A percentile compares a stretch with the other conserved stretches of the same genome.
Conservation (phyloP, 1,284 basidiomycete species). For the Fomitopsis schrenkii region DNA sequence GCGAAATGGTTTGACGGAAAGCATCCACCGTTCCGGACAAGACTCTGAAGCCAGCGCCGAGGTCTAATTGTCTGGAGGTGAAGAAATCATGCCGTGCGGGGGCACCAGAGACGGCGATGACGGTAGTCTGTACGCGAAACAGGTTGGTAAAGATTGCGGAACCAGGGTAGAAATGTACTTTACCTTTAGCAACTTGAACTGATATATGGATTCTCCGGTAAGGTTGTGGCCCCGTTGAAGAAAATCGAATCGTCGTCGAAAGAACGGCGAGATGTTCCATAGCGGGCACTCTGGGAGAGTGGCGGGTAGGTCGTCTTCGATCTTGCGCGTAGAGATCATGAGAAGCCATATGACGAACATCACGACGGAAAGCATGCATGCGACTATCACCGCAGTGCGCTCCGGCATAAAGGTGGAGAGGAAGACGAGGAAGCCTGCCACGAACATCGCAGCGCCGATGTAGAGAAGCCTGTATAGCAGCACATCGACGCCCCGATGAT, state of each 20-base stretch:
- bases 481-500: conserved; percentile 7
- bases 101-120: conserved; percentile 70
- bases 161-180: conserved; percentile 18
- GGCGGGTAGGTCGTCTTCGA: conserved; percentile 38
- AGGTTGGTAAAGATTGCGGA: conserved; percentile 6
- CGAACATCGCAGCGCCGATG: conserved; percentile 28
- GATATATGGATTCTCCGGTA: conserved; percentile 59
- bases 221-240: conserved; percentile 63
- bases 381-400: conserved; percentile 48
- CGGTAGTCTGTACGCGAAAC: conserved; percentile 46
- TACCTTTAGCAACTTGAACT: conserved; percentile 62
- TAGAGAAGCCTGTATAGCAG: neutral
- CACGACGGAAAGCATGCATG: conserved; percentile 51
- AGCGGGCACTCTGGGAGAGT: conserved; percentile 53
- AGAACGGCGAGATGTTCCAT: conserved; percentile 59
- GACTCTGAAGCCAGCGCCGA: conserved; percentile 72
- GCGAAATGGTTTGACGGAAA: neutral
- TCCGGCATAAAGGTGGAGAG: conserved; percentile 54
- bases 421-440: conserved; percentile 56
- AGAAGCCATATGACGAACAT: conserved; percentile 42
- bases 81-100: conserved; percentile 66
- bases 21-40: conserved; percentile 66
- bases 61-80: conserved; percentile 59
- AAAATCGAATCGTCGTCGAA: conserved; percentile 64
- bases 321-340: conserved; percentile 29